Evolutionary conservation across 2,329 filamentous ascomycete species (phyloP).

Genomic region (Hypoxylon sp.): DNA sequence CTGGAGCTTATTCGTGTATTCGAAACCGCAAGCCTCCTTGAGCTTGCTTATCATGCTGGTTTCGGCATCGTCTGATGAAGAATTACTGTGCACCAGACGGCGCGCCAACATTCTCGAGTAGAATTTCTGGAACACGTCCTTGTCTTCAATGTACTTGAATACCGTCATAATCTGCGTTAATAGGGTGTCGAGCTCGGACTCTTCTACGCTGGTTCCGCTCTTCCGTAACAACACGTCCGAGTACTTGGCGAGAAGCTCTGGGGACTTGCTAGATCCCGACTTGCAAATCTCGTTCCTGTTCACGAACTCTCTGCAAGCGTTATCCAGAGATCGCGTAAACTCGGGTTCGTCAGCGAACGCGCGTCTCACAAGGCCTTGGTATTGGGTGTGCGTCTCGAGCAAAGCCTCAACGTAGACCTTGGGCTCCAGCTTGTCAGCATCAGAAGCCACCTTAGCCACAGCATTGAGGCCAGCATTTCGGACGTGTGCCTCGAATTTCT

Average conservation of each 20-base stretch:
- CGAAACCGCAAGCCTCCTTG: constrained; percentile 97
- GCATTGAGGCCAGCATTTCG: constrained; percentile 87
- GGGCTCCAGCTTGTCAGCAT: constrained; percentile 89
- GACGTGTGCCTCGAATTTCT: constrained; percentile 91
- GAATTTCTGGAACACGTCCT: constrained; percentile 99
- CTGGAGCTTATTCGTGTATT: constrained; percentile 99
- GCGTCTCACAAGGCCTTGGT: constrained; percentile 87
- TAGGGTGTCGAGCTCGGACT: constrained; percentile 89
- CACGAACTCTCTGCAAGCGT: constrained; percentile 96
- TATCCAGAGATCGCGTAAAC: constrained; percentile 94
- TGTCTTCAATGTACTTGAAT: constrained; percentile 99
- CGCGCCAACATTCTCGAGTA: constrained; percentile 97
- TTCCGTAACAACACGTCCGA: constrained; percentile 92
- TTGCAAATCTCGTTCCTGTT: constrained; percentile 98
- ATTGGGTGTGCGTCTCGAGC: constrained; percentile 92
- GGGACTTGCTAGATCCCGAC: constrained; percentile 89
- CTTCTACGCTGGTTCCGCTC: constrained; percentile 89
- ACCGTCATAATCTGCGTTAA: constrained; percentile 97
- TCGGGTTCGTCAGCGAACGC: constrained; percentile 96
- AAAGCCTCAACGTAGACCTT: constrained; percentile 97
- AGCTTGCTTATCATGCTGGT: constrained; percentile 99
- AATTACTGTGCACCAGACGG: constrained; percentile 92
- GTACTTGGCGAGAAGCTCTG: constrained; percentile 94
- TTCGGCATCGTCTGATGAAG: constrained; percentile 95
- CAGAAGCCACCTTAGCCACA: constrained; percentile 87